Evolutionary conservation across 176 grass and related monocot species (phyloP).

Genomic region (Phoenix roebelenii): DNA sequence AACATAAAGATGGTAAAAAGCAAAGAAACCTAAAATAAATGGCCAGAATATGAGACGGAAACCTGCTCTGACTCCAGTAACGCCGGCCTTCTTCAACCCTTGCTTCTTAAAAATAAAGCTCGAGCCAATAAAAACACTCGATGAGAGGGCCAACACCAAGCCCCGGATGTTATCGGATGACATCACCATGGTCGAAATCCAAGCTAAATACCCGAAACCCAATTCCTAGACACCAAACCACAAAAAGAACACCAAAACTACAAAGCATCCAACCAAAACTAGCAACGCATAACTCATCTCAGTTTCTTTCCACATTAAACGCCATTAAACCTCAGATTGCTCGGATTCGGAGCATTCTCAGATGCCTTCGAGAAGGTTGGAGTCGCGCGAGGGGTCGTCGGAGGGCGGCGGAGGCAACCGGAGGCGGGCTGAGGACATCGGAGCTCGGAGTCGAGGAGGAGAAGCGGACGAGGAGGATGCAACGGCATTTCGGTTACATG

Average conservation of each 20-base stretch:
- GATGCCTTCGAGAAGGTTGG: slow-evolving; percentile 9
- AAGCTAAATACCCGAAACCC: no score
- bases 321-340: background rate
- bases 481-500: slow-evolving; percentile 6
- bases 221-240: no score
- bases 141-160: slow-evolving; percentile 60
- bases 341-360: slow-evolving; percentile 5
- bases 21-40: no score
- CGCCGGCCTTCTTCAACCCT: slow-evolving; percentile 66
- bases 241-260: no score
- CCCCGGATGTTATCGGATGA: slow-evolving; percentile 64
- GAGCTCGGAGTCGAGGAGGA: background rate
- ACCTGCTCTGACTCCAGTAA: slow-evolving; percentile 69
- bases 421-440: background rate
- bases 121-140: slow-evolving; percentile 83
- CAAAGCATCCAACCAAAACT: no score
- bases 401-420: background rate
- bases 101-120: slow-evolving; percentile 93
- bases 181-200: slow-evolving; percentile 24
- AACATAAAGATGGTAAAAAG: no score
- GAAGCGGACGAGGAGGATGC: background rate
- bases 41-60: slow-evolving; percentile 7
- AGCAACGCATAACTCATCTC: no score
- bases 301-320: no score
- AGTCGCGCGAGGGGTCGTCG: background rate